Evolutionary conservation across 768 basidiomycete species (phyloP).

Genomic region (Tylopilus felleus): DNA sequence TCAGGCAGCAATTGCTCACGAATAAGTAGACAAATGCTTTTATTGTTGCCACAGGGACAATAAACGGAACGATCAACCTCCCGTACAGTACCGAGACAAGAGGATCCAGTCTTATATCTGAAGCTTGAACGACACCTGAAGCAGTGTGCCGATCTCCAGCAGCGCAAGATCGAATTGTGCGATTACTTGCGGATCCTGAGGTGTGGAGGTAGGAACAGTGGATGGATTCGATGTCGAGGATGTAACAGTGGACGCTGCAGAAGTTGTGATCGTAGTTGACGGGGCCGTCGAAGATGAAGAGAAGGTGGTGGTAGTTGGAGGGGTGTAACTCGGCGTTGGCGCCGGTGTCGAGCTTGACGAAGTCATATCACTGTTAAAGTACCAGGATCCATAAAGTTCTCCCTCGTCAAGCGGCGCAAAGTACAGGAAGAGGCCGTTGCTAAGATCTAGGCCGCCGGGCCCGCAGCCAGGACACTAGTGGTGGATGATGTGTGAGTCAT

Average conservation of each 20-base stretch:
- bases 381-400: slow-evolving; percentile 41
- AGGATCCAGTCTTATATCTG: background rate
- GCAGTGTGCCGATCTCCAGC: slow-evolving; percentile 22
- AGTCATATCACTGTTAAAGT: slow-evolving; percentile 26
- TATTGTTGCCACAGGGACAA: background rate
- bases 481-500: background rate
- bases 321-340: slow-evolving; percentile 17
- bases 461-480: slow-evolving; percentile 40
- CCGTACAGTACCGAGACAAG: background rate
- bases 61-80: background rate
- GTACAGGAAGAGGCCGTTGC: slow-evolving; percentile 41
- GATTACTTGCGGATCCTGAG: slow-evolving; percentile 21
- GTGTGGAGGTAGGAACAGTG: slow-evolving; percentile 15
- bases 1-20: slow-evolving; percentile 24
- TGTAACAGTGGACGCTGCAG: slow-evolving; percentile 5
- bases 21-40: slow-evolving; percentile 9
- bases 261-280: slow-evolving; percentile 9
- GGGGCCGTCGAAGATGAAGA: background rate
- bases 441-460: slow-evolving; percentile 44
- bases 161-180: slow-evolving; percentile 25
- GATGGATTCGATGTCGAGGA: slow-evolving; percentile 6
- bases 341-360: slow-evolving; percentile 19
- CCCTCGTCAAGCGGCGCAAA: slow-evolving; percentile 37
- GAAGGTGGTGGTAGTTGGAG: slow-evolving; percentile 19
- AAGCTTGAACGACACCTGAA: slow-evolving; percentile 12